Conservation (phyloP, 768 basidiomycete species). For the Pulveroboletus sp. region DNA sequence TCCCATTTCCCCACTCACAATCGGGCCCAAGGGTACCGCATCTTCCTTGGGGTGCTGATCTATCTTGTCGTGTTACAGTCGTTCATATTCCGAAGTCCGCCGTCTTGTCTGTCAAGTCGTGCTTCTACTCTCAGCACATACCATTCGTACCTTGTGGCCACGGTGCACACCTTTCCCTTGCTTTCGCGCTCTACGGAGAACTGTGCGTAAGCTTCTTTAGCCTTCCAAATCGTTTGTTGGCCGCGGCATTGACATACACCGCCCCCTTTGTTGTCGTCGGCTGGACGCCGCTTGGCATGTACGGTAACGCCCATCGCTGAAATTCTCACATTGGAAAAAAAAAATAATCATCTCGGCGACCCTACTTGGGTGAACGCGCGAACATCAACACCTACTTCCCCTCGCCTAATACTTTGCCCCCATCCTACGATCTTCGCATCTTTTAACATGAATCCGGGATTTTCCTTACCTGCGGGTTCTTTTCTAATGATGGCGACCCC, state of each 20-base stretch:
- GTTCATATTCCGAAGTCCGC: conserved; percentile 59
- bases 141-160: conserved; percentile 47
- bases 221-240: not conserved
- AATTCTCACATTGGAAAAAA: conserved; percentile 11
- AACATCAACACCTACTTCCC: conserved; percentile 17
- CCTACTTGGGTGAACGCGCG: conserved; percentile 18
- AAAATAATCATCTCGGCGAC: conserved; percentile 16
- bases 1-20: not conserved
- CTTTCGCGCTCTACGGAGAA: conserved; percentile 62
- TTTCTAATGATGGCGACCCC: conserved; percentile 3
- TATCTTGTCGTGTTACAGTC: conserved; percentile 36
- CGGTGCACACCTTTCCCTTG: conserved; percentile 54
- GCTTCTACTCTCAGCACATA: conserved; percentile 43
- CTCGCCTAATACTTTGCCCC: conserved; percentile 15
- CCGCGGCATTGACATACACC: conserved; percentile 5
- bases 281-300: conserved; percentile 9
- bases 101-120: conserved; percentile 58
- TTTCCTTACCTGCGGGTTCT: conserved; percentile 14
- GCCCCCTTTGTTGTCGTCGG: conserved; percentile 5
- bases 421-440: conserved; percentile 7
- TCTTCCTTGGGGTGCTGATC: conserved; percentile 4
- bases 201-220: conserved; percentile 40
- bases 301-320: conserved; percentile 5
- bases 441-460: conserved; percentile 24
- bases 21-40: not conserved